Percentiles rank a stretch among this genome's conserved stretches.
phyloP scores from a whole-genome alignment of 2,329 filamentous ascomycete species.

The Erysiphe pulchra region DNA sequence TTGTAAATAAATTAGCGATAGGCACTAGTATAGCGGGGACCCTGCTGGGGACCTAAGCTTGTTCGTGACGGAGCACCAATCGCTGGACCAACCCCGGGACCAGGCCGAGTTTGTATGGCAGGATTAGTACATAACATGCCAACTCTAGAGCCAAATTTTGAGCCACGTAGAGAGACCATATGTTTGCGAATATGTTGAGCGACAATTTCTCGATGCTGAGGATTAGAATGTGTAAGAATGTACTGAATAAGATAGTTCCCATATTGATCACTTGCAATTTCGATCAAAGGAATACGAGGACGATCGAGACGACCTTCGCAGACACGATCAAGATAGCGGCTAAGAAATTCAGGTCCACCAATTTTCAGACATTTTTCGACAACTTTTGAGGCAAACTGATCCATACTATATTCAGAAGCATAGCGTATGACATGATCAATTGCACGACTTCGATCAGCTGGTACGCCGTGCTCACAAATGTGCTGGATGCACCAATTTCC shows the following conservation, averaged over 20 bases:
- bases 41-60: slow-evolving; percentile 28
- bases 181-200: slow-evolving; percentile 91
- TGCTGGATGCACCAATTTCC: slow-evolving; percentile 99
- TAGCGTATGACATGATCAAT: slow-evolving; percentile 88
- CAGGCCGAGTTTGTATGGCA: slow-evolving; percentile 65
- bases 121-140: slow-evolving; percentile 98
- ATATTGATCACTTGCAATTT: slow-evolving; percentile 96
- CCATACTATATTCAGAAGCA: slow-evolving; percentile 91
- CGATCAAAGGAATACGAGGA: slow-evolving; percentile 86
- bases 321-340: slow-evolving; percentile 78
- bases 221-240: slow-evolving; percentile 68
- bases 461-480: slow-evolving; percentile 86
- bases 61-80: slow-evolving; percentile 24
- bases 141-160: slow-evolving; percentile 93
- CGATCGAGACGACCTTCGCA: slow-evolving; percentile 78
- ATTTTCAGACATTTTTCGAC: slow-evolving; percentile 99
- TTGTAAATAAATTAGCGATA: slow-evolving; percentile 24
- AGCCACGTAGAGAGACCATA: slow-evolving; percentile 95
- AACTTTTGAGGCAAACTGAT: slow-evolving; percentile 96
- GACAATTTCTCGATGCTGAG: slow-evolving; percentile 80
- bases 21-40: slow-evolving; percentile 27
- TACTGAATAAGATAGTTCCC: slow-evolving; percentile 97
- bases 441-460: slow-evolving; percentile 73
- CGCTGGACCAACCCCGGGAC: slow-evolving; percentile 48
- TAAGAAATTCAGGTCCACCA: slow-evolving; percentile 67